phyloP scores from a whole-genome alignment of 2,329 filamentous ascomycete genomes.

The Aphanoascus verrucosus region DNA sequence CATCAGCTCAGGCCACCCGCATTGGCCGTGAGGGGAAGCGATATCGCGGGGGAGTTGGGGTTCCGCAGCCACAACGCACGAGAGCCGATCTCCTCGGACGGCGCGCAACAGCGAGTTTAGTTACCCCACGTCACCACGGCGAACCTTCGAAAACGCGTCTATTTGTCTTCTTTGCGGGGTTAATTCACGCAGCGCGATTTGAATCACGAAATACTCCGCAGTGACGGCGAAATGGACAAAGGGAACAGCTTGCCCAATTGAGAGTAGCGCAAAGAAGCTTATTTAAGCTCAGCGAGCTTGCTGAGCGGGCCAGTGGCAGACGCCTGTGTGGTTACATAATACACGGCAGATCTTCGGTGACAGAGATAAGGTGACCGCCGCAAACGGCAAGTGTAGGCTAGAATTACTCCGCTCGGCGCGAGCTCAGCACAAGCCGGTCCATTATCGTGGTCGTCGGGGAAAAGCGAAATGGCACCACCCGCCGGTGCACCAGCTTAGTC shows the following conservation, averaged over 20 bases:
- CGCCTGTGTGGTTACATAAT: background rate
- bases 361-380: conserved; percentile 1
- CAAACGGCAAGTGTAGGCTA: conserved; percentile 7
- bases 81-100: background rate
- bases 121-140: background rate
- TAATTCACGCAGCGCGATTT: too few species aligned
- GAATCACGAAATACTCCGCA: too few species aligned
- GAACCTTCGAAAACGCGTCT: background rate
- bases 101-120: background rate
- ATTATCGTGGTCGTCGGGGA: conserved; percentile 2
- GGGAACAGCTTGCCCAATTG: background rate
- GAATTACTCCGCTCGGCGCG: background rate
- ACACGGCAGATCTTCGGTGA: background rate
- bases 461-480: background rate
- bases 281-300: background rate
- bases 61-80: background rate
- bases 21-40: background rate
- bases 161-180: too few species aligned
- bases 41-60: conserved; percentile 1
- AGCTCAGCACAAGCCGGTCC: background rate
- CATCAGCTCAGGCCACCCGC: background rate
- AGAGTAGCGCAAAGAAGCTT: conserved; percentile 4
- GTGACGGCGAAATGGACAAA: background rate
- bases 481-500: background rate
- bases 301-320: background rate